Base-by-base conservation (phyloP, 2,329 filamentous ascomycete species). In the Magnaporthiopsis incrustans region DNA sequence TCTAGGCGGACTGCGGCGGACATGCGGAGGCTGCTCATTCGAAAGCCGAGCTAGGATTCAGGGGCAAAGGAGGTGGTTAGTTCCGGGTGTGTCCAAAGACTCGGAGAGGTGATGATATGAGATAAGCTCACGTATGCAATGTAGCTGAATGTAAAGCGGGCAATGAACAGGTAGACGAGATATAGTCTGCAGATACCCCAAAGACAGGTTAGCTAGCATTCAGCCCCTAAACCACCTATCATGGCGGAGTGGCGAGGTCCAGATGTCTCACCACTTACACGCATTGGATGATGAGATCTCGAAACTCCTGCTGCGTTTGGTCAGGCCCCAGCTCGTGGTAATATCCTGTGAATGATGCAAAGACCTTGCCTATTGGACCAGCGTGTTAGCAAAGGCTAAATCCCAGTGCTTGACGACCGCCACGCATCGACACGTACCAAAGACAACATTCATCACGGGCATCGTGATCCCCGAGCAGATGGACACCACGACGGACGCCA, bases 111-210 rank as follows among this genome's bases (percentile, higher is more conserved):
- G 22, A 35, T 18, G 1, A 6, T 8, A 18, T 12, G 27, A 22
- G 27, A 15, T 0, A 22, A 22, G 64, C 69, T 44, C 62, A 73
- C 72, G 67, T 73, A 73, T 12, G 73, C 69, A 10, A 71, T 60
- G 53, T 90, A 91, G 65, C 83, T 83, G 18, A 90, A 75, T 32
- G 77, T 71, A 65, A 89, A 85, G 58, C 87, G 85, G 15, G 78
- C 88, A 56, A 91, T 73, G 71, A 92, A 92, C 3, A 92, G 77
- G 63, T 86, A 85, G 63, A 91, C 81, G 68, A 92, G 85, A 71
- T 87, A 91, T 0, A 91, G 78, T 69, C 67, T 84, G 38, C 33
- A 61, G 11, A 53, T 1, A 53, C 3, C 18, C 8, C 18, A 53
- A n/a, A 10, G n/a, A 7, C 44, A 10, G 18, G 22, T 53, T 11